Percentiles rank a stretch among this genome's conserved stretches.
phyloP scores from a whole-genome alignment of 1,139 yeast species.

The Wickerhamomyces sp. region DNA sequence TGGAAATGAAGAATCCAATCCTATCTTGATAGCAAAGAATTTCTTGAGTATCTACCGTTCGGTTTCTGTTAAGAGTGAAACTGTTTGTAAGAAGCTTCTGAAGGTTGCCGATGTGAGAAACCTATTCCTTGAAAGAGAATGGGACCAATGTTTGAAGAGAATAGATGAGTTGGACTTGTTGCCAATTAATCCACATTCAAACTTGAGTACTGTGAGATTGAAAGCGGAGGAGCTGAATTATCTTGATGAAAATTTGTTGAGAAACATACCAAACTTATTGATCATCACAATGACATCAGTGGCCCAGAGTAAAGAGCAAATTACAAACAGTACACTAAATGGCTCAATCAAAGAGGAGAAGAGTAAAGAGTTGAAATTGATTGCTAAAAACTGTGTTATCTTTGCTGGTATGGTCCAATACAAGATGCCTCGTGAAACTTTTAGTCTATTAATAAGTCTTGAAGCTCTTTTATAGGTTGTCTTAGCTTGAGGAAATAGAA shows the following conservation, averaged over 20 bases:
- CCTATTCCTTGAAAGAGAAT: slow-evolving; percentile 51
- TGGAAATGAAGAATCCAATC: slow-evolving; percentile 35
- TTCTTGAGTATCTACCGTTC: slow-evolving; percentile 45
- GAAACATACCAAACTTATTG: slow-evolving; percentile 76
- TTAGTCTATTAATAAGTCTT: slow-evolving; percentile 65
- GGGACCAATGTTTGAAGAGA: slow-evolving; percentile 54
- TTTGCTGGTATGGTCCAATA: slow-evolving; percentile 96
- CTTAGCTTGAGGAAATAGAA: too few species aligned
- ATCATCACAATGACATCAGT: slow-evolving; percentile 81
- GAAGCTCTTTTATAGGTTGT: slow-evolving; percentile 43
- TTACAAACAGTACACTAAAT: slow-evolving; percentile 41
- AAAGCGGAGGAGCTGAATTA: slow-evolving; percentile 55
- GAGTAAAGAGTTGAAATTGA: slow-evolving; percentile 51
- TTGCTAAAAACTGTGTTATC: slow-evolving; percentile 86
- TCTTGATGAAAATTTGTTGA: slow-evolving; percentile 67
- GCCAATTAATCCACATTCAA: slow-evolving; percentile 44
- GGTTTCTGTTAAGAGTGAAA: slow-evolving; percentile 47
- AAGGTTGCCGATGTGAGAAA: slow-evolving; percentile 67
- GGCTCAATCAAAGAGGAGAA: slow-evolving; percentile 51
- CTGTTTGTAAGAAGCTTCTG: slow-evolving; percentile 62
- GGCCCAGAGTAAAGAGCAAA: slow-evolving; percentile 50
- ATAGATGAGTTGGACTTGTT: slow-evolving; percentile 61
- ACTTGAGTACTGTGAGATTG: slow-evolving; percentile 33
- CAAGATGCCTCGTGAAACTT: slow-evolving; percentile 90
- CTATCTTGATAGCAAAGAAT: slow-evolving; percentile 53